Percentiles rank a stretch among this genome's conserved stretches.
Conservation (phyloP, 495 filamentous ascomycete species). For the Penicillium odoratum region DNA sequence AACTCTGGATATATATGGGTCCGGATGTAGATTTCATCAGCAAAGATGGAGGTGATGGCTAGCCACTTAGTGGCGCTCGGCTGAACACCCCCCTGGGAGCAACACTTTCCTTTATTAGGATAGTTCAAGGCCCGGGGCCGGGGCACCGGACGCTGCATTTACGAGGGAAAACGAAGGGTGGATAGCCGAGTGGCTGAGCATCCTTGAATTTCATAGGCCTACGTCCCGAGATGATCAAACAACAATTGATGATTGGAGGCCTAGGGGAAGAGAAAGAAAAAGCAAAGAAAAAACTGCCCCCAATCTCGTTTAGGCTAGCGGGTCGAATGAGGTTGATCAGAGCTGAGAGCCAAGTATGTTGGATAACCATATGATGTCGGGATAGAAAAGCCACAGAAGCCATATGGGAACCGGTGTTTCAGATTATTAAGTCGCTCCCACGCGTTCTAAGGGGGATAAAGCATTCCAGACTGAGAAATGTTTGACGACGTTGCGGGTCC, state of each 20-base stretch:
- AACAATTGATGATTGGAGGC: not conserved
- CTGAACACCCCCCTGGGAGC: not conserved
- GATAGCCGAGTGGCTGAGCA: slow-evolving; percentile 4
- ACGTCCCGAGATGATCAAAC: not conserved
- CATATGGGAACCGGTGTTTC: slow-evolving; percentile 30
- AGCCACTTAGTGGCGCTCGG: not conserved
- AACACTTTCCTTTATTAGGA: not conserved
- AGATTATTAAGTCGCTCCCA: slow-evolving; percentile 30
- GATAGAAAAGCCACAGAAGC: slow-evolving; percentile 20
- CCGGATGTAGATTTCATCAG: slow-evolving; percentile 12
- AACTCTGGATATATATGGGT: not conserved
- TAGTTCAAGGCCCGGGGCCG: not conserved
- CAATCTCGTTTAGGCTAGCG: slow-evolving; percentile 8
- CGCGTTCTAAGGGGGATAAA: slow-evolving; percentile 12
- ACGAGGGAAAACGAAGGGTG: not conserved
- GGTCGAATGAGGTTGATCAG: slow-evolving; percentile 7
- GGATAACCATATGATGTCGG: not conserved
- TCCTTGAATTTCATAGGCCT: not conserved
- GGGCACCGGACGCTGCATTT: not conserved
- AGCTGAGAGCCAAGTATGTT: slow-evolving; percentile 13
- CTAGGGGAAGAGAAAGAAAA: not conserved
- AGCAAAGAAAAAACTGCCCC: not conserved
- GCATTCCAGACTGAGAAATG: slow-evolving; percentile 22
- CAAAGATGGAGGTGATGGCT: not conserved
- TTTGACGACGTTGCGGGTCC: slow-evolving; percentile 28